Base-by-base conservation (phyloP, 2,329 filamentous ascomycete species). In the Fulvia fulva region DNA sequence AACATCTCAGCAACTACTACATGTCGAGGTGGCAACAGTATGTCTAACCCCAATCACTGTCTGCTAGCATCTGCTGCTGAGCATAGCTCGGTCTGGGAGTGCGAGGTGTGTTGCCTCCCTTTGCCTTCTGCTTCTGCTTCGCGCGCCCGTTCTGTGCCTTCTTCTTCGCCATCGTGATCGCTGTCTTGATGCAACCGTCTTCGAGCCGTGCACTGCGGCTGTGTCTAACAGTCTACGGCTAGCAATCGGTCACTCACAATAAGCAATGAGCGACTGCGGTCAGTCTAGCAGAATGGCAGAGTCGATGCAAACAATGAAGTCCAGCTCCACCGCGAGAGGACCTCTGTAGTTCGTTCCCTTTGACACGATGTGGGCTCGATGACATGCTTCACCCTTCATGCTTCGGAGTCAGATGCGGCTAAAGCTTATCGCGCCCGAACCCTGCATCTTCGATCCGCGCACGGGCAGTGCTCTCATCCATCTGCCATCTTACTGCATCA, bases 101-200 rank as follows among this genome's bases (percentile, higher is more conserved):
- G 41, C 52, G 51, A 25, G 53, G 52, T 26, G 59, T 57, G 22
- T 58, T 57, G n/a, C 52, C 57, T 43, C 32, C 57, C 55, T 67
- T 60, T 8, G 64, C 64, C 59, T 66, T 68, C 32, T 63, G 61
- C 57, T 64, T 67, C 56, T 64, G 65, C 61, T 66, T 66, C 14
- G 63, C 64, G n/a, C 65, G 59, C 11, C 65, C 65, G 44, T 61
- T 60, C 51, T 60, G 62, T 30, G 62, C 63, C 60, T 66, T 68
- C 55, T 64, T 62, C 60, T 63, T 64, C 9, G 56, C 62, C 60
- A 63, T 64, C 43, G 26, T 58, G 28, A 14, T 51, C 19, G 19
- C n/a, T 25, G 7, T 7, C 37, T 14, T 19, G 37, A 41, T 41
- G 37, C 37, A 41, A 19, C n/a, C 14, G 14, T 41, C 8, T 4